Percentiles rank a stretch among this genome's conserved stretches.
These are phyloP conservation scores for Ceratocystis smalleyi DNA, from an alignment of 2,329 filamentous ascomycete genomes.

Conservation along the genomic window DNA sequence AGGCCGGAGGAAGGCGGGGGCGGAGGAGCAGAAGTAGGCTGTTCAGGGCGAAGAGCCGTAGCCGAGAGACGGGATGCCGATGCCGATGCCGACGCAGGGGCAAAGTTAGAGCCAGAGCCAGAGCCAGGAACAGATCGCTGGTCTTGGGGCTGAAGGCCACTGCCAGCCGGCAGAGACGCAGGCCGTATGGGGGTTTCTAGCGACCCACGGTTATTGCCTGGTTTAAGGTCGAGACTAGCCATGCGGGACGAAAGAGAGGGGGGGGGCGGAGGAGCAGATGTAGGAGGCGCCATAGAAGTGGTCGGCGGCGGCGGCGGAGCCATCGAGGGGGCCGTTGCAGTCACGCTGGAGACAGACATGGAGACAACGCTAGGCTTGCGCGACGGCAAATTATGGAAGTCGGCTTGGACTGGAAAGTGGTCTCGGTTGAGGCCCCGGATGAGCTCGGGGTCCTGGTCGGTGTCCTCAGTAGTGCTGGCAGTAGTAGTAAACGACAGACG, in stretches of 20 bases:
- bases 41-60: slow-evolving; percentile 10
- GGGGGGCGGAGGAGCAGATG: slow-evolving; percentile 2
- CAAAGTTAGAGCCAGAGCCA: neutral
- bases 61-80: slow-evolving; percentile 7
- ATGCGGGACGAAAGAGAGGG: slow-evolving; percentile 14
- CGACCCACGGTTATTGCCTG: slow-evolving; percentile 6
- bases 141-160: neutral
- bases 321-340: neutral
- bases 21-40: slow-evolving; percentile 14
- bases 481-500: neutral
- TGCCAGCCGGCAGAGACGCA: slow-evolving; percentile 2
- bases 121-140: neutral
- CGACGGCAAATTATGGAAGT: slow-evolving; percentile 6
- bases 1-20: slow-evolving; percentile 32
- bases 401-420: slow-evolving; percentile 9
- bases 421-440: neutral
- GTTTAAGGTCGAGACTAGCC: slow-evolving; percentile 14
- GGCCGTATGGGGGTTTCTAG: neutral
- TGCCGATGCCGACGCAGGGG: slow-evolving; percentile 8
- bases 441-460: neutral
- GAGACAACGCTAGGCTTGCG: slow-evolving; percentile 16
- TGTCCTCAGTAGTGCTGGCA: neutral
- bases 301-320: neutral
- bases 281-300: neutral
- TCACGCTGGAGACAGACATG: neutral